phyloP scores from a whole-genome alignment of 768 basidiomycete species.

The Gautieria morchelliformis region DNA sequence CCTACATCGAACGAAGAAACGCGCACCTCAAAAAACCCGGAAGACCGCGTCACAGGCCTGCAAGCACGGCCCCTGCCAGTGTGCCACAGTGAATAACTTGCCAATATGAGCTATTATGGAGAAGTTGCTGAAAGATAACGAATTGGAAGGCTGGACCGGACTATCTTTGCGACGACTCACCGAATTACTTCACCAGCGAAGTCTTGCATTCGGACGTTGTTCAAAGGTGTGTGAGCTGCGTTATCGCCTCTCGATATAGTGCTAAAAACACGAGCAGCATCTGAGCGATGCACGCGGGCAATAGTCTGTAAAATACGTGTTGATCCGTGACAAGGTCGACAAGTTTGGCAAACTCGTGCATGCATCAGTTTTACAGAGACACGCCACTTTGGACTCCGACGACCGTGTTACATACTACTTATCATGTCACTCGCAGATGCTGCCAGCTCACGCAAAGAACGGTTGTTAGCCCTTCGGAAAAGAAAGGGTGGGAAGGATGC shows the following conservation, averaged over 20 bases:
- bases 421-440: slow-evolving; percentile 63
- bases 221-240: not conserved
- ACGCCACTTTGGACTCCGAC: not conserved
- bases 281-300: not conserved
- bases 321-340: not conserved
- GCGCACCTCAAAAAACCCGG: no score
- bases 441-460: slow-evolving; percentile 73
- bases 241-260: not conserved
- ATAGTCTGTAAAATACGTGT: not conserved
- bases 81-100: slow-evolving; percentile 17
- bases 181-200: slow-evolving; percentile 63
- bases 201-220: slow-evolving; percentile 41
- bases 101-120: slow-evolving; percentile 97
- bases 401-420: slow-evolving; percentile 13
- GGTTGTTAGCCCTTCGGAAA: slow-evolving; percentile 66
- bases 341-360: not conserved
- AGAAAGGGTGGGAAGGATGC: slow-evolving; percentile 50
- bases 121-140: slow-evolving; percentile 47
- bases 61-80: slow-evolving; percentile 55
- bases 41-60: slow-evolving; percentile 22
- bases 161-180: slow-evolving; percentile 25
- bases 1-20: no score
- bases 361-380: not conserved
- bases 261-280: slow-evolving; percentile 5
- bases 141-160: not conserved